phyloP scores from a whole-genome alignment of 148 eudicot genomes.

The Nyssa sinensis region DNA sequence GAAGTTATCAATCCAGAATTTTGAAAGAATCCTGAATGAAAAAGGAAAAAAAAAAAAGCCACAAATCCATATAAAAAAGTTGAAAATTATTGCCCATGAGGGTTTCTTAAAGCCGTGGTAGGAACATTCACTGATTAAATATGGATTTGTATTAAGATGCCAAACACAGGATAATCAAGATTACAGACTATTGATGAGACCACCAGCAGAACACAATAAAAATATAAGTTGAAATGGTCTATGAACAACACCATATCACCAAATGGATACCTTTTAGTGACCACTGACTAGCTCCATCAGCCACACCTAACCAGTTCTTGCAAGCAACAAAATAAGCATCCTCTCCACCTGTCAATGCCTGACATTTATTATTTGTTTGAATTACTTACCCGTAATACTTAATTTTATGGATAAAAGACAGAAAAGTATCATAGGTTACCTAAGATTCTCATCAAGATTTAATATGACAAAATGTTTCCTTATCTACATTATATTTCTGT shows the following conservation, averaged over 20 bases:
- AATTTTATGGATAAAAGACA: constrained; percentile 7
- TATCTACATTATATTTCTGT: background rate
- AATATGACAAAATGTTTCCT: background rate
- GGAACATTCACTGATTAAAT: background rate
- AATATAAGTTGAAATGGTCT: background rate
- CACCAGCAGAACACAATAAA: background rate
- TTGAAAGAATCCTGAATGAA: background rate
- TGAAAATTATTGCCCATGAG: background rate
- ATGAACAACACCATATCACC: background rate
- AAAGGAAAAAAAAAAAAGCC: background rate
- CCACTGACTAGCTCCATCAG: constrained; percentile 86
- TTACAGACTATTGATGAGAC: background rate
- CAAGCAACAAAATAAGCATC: constrained; percentile 67
- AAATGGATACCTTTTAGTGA: constrained; percentile 63
- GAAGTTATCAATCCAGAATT: background rate
- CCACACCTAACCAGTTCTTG: constrained; percentile 80
- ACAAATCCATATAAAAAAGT: background rate
- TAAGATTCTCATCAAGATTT: background rate
- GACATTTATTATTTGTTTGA: constrained; percentile 66
- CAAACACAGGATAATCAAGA: background rate
- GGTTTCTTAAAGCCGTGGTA: background rate
- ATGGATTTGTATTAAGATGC: background rate
- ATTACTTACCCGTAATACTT: constrained; percentile 47
- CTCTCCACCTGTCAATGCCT: constrained; percentile 95
- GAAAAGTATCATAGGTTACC: background rate